These are phyloP conservation scores for Uronychia setigera DNA, from an alignment of 73 alveolate species.

Conservation along the genomic window DNA sequence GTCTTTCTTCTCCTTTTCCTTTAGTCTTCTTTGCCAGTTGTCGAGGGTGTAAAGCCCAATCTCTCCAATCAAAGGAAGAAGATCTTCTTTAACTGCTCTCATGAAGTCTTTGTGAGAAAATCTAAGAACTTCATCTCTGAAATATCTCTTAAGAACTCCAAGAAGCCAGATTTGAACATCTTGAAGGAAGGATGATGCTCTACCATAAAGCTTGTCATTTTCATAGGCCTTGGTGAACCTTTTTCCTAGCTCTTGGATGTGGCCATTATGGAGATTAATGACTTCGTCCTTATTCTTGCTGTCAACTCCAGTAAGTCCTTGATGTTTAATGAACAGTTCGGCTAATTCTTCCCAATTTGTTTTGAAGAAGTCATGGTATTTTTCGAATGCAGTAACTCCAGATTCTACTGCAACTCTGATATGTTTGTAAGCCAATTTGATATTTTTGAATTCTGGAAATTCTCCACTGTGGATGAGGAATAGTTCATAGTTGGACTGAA, in stretches of 20 bases:
- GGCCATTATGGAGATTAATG: constrained; percentile 61
- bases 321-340: constrained; percentile 20
- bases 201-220: constrained; percentile 55
- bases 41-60: constrained; percentile 58
- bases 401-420: constrained; percentile 41
- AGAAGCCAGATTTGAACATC: constrained; percentile 70
- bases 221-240: constrained; percentile 48
- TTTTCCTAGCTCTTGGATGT: constrained; percentile 36
- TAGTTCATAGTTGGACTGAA: constrained; percentile 52
- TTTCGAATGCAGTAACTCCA: constrained; percentile 57
- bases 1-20: constrained; percentile 52
- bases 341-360: constrained; percentile 29
- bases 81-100: constrained; percentile 55
- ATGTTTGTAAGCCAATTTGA: constrained; percentile 54
- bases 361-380: constrained; percentile 35
- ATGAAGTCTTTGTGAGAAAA: constrained; percentile 63
- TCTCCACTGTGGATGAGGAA: constrained; percentile 47
- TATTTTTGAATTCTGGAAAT: constrained; percentile 26
- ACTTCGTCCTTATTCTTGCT: constrained; percentile 49
- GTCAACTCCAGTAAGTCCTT: constrained; percentile 27
- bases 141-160: constrained; percentile 56
- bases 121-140: constrained; percentile 44
- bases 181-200: constrained; percentile 58
- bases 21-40: constrained; percentile 33
- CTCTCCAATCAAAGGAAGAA: constrained; percentile 63